These are phyloP conservation scores for Nepenthes alata DNA, from an alignment of 179 eudicot species.

Conservation along the genomic window DNA sequence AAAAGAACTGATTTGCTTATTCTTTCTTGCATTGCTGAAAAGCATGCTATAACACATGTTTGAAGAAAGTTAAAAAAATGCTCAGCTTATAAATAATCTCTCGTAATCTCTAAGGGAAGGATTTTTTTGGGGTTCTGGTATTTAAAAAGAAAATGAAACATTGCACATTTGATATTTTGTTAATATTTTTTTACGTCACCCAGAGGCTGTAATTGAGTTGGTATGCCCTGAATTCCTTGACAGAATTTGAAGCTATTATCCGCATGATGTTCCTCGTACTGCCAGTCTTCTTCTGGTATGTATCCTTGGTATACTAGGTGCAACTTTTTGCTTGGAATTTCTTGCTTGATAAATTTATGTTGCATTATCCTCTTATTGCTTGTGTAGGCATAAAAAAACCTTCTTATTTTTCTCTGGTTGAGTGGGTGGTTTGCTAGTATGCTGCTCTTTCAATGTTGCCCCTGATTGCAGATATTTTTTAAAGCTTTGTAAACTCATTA, in stretches of 20 bases:
- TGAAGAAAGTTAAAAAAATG: no score
- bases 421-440: no score
- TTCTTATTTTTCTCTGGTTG: no score
- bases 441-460: no score
- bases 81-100: no score
- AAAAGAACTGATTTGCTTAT: no score
- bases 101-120: no score
- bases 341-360: not conserved
- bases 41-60: no score
- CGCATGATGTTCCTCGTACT: slow-evolving; percentile 89
- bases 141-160: not conserved
- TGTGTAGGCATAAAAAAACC: not conserved
- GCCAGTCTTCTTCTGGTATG: slow-evolving; percentile 84
- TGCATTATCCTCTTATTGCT: not conserved
- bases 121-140: no score
- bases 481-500: no score
- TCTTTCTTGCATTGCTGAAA: no score
- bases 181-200: not conserved
- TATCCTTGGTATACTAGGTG: slow-evolving; percentile 8
- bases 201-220: not conserved
- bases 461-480: no score
- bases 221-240: slow-evolving; percentile 36
- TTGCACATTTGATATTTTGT: not conserved
- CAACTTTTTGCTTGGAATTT: not conserved
- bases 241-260: slow-evolving; percentile 53